Percentiles rank a stretch among this genome's conserved stretches.
Conservation (phyloP, 108 stramenopile species). For the Pseudonitzschia delicatissima region DNA sequence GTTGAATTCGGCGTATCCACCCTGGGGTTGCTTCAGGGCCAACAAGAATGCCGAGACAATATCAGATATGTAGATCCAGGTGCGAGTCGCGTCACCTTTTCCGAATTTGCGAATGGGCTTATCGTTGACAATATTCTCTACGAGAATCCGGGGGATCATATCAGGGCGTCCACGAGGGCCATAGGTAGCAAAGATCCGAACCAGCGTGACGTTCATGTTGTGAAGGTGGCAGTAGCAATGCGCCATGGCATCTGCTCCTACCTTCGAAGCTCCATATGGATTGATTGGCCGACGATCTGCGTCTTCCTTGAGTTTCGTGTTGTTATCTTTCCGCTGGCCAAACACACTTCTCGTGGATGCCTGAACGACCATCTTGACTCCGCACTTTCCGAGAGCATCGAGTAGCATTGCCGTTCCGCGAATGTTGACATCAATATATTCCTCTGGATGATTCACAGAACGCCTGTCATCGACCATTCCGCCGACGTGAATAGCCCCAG, state of each 20-base stretch:
- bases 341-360: constrained; percentile 12
- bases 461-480: constrained; percentile 15
- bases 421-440: constrained; percentile 15
- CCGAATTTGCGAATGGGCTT: constrained; percentile 13
- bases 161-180: constrained; percentile 7
- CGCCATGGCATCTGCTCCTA: constrained; percentile 17
- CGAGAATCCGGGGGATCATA: constrained; percentile 13
- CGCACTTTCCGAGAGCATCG: constrained; percentile 6
- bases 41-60: constrained; percentile 9
- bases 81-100: constrained; percentile 8
- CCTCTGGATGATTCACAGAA: constrained; percentile 1
- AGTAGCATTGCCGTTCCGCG: constrained; percentile 10
- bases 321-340: constrained; percentile 6
- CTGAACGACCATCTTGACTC: constrained; percentile 13
- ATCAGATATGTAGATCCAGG: constrained; percentile 14
- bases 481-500: constrained; percentile 19
- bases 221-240: constrained; percentile 17
- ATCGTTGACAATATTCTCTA: constrained; percentile 13
- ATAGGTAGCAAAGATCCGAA: constrained; percentile 13
- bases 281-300: constrained; percentile 13
- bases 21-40: neutral
- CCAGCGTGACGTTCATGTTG: constrained; percentile 14
- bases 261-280: constrained; percentile 12
- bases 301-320: neutral
- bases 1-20: neutral